These are phyloP conservation scores for Tricholoma saponaceum DNA, from an alignment of 768 basidiomycete species.

Conservation along the genomic window DNA sequence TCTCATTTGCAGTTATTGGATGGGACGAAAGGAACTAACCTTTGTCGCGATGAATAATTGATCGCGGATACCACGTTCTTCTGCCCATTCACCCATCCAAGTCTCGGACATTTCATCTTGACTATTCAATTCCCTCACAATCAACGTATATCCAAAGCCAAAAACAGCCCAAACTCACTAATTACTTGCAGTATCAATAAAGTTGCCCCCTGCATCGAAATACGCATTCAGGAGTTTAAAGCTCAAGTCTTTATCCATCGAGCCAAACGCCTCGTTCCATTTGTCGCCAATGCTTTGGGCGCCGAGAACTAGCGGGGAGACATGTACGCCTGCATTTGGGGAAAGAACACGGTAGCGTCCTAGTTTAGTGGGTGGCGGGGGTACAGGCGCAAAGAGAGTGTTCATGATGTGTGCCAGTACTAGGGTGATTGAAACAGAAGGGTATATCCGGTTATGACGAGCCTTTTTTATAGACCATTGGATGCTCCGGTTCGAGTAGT, in stretches of 20 bases:
- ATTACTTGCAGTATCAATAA: constrained; percentile 38
- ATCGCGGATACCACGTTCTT: constrained; percentile 36
- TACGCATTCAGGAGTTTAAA: constrained; percentile 37
- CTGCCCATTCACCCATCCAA: constrained; percentile 47
- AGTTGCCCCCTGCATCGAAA: constrained; percentile 36
- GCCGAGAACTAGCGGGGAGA: constrained; percentile 44
- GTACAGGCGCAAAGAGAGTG: too few species aligned
- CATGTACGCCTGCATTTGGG: constrained; percentile 36
- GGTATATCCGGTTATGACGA: too few species aligned
- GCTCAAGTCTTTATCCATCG: constrained; percentile 26
- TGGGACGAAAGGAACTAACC: too few species aligned
- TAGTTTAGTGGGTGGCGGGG: constrained; percentile 27
- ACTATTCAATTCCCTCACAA: too few species aligned
- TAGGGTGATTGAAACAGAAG: too few species aligned
- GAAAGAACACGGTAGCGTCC: constrained; percentile 36
- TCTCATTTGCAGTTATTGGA: too few species aligned
- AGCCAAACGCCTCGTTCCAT: too few species aligned
- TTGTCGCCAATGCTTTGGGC: constrained; percentile 41
- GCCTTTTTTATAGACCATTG: too few species aligned
- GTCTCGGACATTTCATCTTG: constrained; percentile 37
- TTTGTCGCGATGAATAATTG: constrained; percentile 42
- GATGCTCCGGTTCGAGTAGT: too few species aligned
- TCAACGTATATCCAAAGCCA: background rate
- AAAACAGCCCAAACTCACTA: constrained; percentile 22
- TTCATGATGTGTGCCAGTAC: too few species aligned